Base-by-base conservation (phyloP, 352 stramenopile species). In the Phytophthora vignae region DNA sequence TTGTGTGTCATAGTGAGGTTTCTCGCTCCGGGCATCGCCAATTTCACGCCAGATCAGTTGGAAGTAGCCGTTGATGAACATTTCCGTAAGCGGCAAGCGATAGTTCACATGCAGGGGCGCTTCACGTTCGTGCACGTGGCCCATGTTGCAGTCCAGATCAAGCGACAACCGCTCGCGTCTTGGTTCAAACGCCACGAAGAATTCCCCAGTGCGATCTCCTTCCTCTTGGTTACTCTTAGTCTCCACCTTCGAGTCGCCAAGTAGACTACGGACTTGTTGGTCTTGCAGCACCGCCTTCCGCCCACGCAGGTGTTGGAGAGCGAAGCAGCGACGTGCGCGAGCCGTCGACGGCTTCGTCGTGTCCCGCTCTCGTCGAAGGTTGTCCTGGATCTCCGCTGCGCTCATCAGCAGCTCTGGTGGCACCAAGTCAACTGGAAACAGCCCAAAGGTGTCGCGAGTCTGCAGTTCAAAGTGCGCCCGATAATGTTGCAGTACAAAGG, bases 61-160 rank as follows among this genome's bases (percentile, higher is more conserved):
- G 54, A 91, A 89, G 74, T 91, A 91, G 17, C 84, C 84, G 53
- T 85, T 67, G 10, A 89, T 15, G 46, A 90, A 81, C 6, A 66
- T 56, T 4, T 89, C 82, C 2, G 64, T 29, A 14, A 73, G 67
- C 3, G 84, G 84, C 3, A 91, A 44, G 36, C 74, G 67, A 67
- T 90, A 91, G 7, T 73, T 81, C 9, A 91, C 65, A 6, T 78
- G 78, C 25, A 91, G 44, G 0, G 78, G 68, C 0, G 60, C 59
- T 36, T 68, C 67, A 19, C 77, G 70, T 27, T 88, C 76, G 52
- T 91, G 83, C 6, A 87, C 72, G n/a, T 74, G 55, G 12, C 81
- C 83, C 19, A 67, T 70, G 17, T 78, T 79, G 22, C 64, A 59
- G 52, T 21, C 63, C 54, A 64, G 58, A 33, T 76, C 63, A n/a